These are phyloP conservation scores for Aspergillus hancockii DNA, from an alignment of 495 filamentous ascomycete species.

Conservation along the genomic window DNA sequence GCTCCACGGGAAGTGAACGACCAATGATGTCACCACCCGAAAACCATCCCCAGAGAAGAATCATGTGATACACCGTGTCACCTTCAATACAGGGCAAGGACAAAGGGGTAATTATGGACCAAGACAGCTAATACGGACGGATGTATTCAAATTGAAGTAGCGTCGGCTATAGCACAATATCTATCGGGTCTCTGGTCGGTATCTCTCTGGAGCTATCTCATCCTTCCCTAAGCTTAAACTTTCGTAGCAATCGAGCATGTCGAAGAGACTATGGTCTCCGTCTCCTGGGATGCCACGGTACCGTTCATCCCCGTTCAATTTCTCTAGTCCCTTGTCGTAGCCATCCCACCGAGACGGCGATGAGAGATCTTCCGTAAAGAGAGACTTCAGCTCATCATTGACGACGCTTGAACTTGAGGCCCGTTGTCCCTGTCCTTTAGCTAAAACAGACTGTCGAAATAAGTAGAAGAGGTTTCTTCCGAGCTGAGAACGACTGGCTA, in stretches of 20 bases:
- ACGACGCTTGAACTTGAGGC: slow-evolving; percentile 26
- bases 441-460: slow-evolving; percentile 39
- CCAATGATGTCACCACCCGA: slow-evolving; percentile 3
- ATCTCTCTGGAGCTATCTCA: slow-evolving; percentile 29
- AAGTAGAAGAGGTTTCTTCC: slow-evolving; percentile 45
- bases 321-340: slow-evolving; percentile 41
- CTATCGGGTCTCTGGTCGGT: neutral
- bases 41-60: neutral
- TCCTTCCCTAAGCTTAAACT: slow-evolving; percentile 45
- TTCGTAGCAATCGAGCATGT: slow-evolving; percentile 49
- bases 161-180: too few species aligned
- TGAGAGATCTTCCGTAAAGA: slow-evolving; percentile 38
- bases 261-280: slow-evolving; percentile 27
- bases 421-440: slow-evolving; percentile 34
- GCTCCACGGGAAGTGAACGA: neutral
- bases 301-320: slow-evolving; percentile 35
- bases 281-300: slow-evolving; percentile 34
- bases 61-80: neutral
- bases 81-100: too few species aligned
- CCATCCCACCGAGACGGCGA: slow-evolving; percentile 30
- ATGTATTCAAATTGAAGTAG: neutral
- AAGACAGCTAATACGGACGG: neutral
- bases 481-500: slow-evolving; percentile 41
- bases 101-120: too few species aligned
- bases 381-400: slow-evolving; percentile 37